phyloP scores from a whole-genome alignment of 805 yeast species.

The Pichia occidentalis region DNA sequence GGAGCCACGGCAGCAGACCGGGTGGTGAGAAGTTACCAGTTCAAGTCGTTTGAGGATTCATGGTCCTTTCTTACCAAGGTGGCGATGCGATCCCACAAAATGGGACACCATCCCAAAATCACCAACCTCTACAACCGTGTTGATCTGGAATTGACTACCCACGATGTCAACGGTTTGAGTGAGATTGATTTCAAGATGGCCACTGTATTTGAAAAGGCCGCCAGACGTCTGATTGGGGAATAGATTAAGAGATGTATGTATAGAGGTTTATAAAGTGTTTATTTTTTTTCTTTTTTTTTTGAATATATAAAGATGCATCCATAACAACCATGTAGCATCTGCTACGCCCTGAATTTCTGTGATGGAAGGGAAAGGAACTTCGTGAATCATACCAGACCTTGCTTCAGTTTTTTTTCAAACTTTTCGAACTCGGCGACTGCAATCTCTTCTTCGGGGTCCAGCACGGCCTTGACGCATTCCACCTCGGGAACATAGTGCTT shows the following conservation, averaged over 20 bases:
- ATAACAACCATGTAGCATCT: no score
- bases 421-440: constrained; percentile 77
- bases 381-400: no score
- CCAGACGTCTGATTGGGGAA: no score
- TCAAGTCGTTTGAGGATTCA: constrained; percentile 48
- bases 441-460: constrained; percentile 41
- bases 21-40: constrained; percentile 31
- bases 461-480: constrained; percentile 39
- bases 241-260: no score
- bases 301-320: no score
- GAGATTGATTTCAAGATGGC: constrained; percentile 57
- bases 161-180: constrained; percentile 51
- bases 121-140: constrained; percentile 57
- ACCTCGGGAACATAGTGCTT: constrained; percentile 67
- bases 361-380: no score
- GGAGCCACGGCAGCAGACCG: neutral
- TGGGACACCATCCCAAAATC: constrained; percentile 69
- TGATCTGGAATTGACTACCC: constrained; percentile 51
- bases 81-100: constrained; percentile 48
- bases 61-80: constrained; percentile 60
- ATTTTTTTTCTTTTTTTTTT: no score
- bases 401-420: constrained; percentile 58
- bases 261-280: no score
- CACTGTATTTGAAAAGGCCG: constrained; percentile 35
- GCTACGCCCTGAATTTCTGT: no score